phyloP scores from a whole-genome alignment of 148 eudicot species.

The Rhododendron ovatum region DNA sequence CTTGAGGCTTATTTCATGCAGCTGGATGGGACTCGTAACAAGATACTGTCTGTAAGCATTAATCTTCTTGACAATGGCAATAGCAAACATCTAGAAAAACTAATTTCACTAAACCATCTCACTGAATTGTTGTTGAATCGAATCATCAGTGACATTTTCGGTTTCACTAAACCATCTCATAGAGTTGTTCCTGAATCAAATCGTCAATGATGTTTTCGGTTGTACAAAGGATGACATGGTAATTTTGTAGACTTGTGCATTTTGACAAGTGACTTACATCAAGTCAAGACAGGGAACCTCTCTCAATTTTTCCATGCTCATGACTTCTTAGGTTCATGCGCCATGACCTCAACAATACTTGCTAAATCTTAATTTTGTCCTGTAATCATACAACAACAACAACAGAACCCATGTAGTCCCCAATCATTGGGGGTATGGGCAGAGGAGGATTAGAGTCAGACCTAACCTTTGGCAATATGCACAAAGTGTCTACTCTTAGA shows the following conservation, averaged over 20 bases:
- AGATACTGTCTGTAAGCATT: constrained; percentile 81
- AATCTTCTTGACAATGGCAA: neutral
- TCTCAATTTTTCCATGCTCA: neutral
- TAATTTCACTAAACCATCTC: neutral
- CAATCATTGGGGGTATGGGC: no score
- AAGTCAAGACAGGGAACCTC: neutral
- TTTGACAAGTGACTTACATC: neutral
- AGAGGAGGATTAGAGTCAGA: no score
- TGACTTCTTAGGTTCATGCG: neutral
- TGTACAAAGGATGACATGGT: neutral
- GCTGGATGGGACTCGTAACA: constrained; percentile 89
- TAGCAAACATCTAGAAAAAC: neutral
- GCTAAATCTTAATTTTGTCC: neutral
- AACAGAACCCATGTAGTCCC: no score
- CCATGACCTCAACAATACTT: neutral
- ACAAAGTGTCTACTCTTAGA: no score
- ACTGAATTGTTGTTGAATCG: neutral
- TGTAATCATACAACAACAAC: neutral
- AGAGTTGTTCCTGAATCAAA: neutral
- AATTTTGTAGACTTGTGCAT: neutral
- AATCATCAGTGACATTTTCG: neutral
- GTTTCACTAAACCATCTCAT: neutral
- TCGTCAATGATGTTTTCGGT: neutral
- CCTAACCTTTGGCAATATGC: no score
- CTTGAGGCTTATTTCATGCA: constrained; percentile 97